Evolutionary conservation across 495 filamentous ascomycete genomes (phyloP), one percentile per base, ranked within the genome.

Genomic region (Parmelia sp.): DNA sequence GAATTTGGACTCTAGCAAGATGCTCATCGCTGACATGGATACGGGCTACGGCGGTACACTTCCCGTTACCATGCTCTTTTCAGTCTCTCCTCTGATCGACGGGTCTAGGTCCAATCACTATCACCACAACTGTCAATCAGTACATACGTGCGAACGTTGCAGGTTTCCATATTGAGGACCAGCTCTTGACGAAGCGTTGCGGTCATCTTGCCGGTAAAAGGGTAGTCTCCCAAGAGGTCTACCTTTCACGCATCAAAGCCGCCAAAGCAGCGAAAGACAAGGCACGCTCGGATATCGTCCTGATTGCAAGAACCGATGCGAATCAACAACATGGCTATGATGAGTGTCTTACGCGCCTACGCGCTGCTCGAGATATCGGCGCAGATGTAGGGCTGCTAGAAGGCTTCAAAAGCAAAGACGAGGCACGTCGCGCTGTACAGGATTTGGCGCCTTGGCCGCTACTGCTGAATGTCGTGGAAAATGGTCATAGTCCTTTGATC

Each of bases 161-260:
- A 7, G 88, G 80, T 12, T 78, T 90, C 65, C 86, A 90, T 65
- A 81, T 90, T 62, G 88, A 91, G 75, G 88, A 90, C 74, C 86
- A 90, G 68, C 80, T 88, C 27, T 73, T 75, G 57, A 83, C 79
- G 58, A 90, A 90, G 71, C 85, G 85, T 4, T 87, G 85, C 70
- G 86, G 85, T 2, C 84, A 88, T 59, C 75, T 88, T 6, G 70
- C 68, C 0, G 82, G 84, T 44, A 91, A 91, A 70, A 77, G 81
- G 53, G 77, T 90, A 8, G 86, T 90, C 56, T 58, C 71, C 36
- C 64, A 68, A 0, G 76, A 81, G 0, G 78, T 79, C 25, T 90
- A 80, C 69, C 67, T 80, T 11, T 76, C 76, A 3, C 82, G 88
- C 3, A 83, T 90, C 65, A 78, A 78, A 1, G 82, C 82, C 3